Conservation (phyloP, 2,329 filamentous ascomycete genomes). For the Colletotrichum aenigma region DNA sequence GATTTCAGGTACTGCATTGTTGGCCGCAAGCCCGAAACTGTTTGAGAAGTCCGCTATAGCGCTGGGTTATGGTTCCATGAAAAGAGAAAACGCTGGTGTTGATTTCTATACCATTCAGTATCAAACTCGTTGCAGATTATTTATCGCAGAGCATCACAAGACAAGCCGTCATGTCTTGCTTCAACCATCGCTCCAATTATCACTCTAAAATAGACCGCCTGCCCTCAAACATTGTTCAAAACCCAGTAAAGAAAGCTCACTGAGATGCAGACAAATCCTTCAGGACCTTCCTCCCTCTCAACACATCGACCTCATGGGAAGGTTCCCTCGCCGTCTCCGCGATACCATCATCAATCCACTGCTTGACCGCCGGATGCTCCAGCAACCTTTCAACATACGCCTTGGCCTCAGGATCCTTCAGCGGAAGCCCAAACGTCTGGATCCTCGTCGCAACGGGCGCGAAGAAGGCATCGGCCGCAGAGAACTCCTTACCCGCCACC, state of each 20-base stretch:
- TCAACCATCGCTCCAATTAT: background rate
- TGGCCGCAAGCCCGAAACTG: background rate
- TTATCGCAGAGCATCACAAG: accelerated
- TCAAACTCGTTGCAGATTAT: background rate
- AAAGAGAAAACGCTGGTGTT: background rate
- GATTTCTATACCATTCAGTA: background rate
- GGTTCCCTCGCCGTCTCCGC: constrained; percentile 39
- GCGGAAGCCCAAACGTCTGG: constrained; percentile 39
- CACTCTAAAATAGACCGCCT: background rate
- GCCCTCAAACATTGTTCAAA: background rate
- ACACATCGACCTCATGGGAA: background rate
- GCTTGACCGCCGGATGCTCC: constrained; percentile 36
- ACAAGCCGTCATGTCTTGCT: background rate
- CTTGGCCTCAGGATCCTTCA: constrained; percentile 28
- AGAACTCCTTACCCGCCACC: constrained; percentile 41
- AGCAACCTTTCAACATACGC: constrained; percentile 38
- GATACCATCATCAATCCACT: constrained; percentile 42
- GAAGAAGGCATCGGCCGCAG: constrained; percentile 44
- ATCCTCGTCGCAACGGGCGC: constrained; percentile 43
- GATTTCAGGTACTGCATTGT: background rate
- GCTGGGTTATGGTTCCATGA: background rate
- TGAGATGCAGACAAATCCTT: background rate
- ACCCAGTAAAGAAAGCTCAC: background rate
- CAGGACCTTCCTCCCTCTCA: background rate
- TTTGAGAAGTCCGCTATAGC: background rate